These are phyloP conservation scores for Canavalia gladiata DNA, from an alignment of 306 rosid genomes.

Conservation along the genomic window DNA sequence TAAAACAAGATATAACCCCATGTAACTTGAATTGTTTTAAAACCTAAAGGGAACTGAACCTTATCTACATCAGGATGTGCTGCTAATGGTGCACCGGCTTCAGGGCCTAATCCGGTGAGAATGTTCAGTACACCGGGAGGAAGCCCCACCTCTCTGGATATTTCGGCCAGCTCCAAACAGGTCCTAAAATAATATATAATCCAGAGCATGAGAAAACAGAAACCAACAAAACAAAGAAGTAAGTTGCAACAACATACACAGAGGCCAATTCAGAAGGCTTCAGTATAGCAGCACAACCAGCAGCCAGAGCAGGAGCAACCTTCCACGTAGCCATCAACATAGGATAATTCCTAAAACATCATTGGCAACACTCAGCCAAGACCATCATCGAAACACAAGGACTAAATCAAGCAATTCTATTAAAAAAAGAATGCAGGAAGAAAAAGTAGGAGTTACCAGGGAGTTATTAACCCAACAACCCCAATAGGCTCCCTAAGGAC, in stretches of 20 bases:
- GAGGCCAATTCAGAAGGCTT: conserved; percentile 98
- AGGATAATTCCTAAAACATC: conserved; percentile 83
- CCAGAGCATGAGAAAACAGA: conserved; percentile 18
- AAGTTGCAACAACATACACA: conserved; percentile 65
- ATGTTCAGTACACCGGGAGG: conserved; percentile 86
- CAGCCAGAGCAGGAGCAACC: conserved; percentile 98
- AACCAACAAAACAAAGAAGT: conserved; percentile 29
- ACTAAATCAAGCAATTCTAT: background rate
- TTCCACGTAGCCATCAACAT: conserved; percentile 94
- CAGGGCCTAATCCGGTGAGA: conserved; percentile 90
- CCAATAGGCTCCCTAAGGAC: conserved; percentile 94
- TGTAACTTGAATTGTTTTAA: conserved; percentile 33
- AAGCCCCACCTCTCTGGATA: conserved; percentile 86
- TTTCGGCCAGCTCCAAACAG: conserved; percentile 85
- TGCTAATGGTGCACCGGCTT: conserved; percentile 98
- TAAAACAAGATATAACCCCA: background rate
- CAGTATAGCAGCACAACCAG: conserved; percentile 97
- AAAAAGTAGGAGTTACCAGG: conserved; percentile 68
- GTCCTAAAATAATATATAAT: conserved; percentile 62
- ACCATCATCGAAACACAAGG: background rate
- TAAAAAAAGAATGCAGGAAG: background rate
- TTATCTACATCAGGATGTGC: conserved; percentile 93
- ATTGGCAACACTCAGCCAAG: background rate
- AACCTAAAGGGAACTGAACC: conserved; percentile 54
- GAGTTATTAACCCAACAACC: conserved; percentile 89